Percentiles rank a stretch among this genome's conserved stretches.
phyloP scores from a whole-genome alignment of 2,329 filamentous ascomycete genomes.

The Dendrostoma leiphaemia region DNA sequence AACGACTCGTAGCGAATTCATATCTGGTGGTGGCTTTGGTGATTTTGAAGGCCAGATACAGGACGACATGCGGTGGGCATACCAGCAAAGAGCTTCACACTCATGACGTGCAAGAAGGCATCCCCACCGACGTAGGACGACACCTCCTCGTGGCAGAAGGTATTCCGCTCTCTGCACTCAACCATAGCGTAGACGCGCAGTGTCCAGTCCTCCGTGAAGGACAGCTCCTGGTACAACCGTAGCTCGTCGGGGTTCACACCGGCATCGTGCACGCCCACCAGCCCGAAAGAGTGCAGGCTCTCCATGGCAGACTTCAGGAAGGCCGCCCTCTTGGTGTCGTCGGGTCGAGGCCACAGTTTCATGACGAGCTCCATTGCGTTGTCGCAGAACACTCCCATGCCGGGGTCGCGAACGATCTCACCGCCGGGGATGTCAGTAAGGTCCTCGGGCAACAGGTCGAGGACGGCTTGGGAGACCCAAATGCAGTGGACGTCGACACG shows the following conservation, averaged over 20 bases:
- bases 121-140: slow-evolving; percentile 41
- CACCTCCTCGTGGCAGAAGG: slow-evolving; percentile 56
- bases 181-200: slow-evolving; percentile 67
- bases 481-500: slow-evolving; percentile 69
- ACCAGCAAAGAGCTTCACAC: slow-evolving; percentile 70
- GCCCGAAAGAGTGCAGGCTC: slow-evolving; percentile 60
- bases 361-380: slow-evolving; percentile 67
- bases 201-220: slow-evolving; percentile 46
- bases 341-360: slow-evolving; percentile 55
- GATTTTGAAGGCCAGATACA: neutral
- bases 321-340: slow-evolving; percentile 46
- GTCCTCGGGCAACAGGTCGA: slow-evolving; percentile 55
- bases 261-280: slow-evolving; percentile 69
- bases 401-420: slow-evolving; percentile 57
- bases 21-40: neutral
- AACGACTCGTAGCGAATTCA: neutral
- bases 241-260: slow-evolving; percentile 57
- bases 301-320: slow-evolving; percentile 61
- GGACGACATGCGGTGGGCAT: slow-evolving; percentile 20
- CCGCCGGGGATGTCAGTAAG: slow-evolving; percentile 58
- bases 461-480: slow-evolving; percentile 65
- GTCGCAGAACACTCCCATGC: slow-evolving; percentile 69
- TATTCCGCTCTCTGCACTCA: slow-evolving; percentile 63
- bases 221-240: slow-evolving; percentile 51
- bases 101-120: slow-evolving; percentile 54